Percentiles rank a stretch among this genome's conserved stretches.
Evolutionary conservation across 1,284 basidiomycete species (phyloP).

Genomic region (Clitocybe nebularis): DNA sequence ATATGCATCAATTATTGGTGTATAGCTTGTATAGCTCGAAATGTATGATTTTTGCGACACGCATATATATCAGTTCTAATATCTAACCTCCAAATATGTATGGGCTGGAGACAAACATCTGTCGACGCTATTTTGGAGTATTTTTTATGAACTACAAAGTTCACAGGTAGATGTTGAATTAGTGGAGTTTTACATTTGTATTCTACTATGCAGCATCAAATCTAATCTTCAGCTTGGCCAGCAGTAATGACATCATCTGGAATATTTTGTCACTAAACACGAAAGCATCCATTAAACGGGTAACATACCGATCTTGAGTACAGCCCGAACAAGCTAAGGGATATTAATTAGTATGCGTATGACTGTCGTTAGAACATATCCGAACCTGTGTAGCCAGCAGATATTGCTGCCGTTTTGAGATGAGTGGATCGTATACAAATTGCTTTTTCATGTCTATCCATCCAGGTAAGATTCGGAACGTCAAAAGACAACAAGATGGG

Average conservation of each 20-base stretch:
- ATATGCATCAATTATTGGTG: background rate
- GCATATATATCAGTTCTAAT: too few species aligned
- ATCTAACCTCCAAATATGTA: too few species aligned
- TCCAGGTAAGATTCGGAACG: conserved; percentile 1
- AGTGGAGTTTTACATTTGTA: conserved; percentile 1
- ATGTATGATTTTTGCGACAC: too few species aligned
- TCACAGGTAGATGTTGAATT: background rate
- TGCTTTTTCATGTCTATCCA: conserved; percentile 92
- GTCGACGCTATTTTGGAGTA: too few species aligned
- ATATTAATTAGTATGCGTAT: conserved; percentile 7
- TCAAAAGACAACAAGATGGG: conserved; percentile 1
- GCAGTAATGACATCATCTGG: conserved; percentile 65
- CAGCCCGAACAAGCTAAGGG: conserved; percentile 60
- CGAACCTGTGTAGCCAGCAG: conserved; percentile 92
- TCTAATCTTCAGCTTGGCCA: conserved; percentile 57
- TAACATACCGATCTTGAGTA: conserved; percentile 67
- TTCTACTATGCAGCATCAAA: conserved; percentile 1
- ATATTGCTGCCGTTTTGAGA: conserved; percentile 97
- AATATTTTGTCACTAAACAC: conserved; percentile 13
- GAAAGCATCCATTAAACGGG: background rate
- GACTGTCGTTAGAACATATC: conserved; percentile 8
- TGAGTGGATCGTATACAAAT: conserved; percentile 95
- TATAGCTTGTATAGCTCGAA: background rate
- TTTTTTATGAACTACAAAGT: too few species aligned
- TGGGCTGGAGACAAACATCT: too few species aligned